Evolutionary conservation across 2,329 filamentous ascomycete species (phyloP).

Genomic region (Nemania sp.): DNA sequence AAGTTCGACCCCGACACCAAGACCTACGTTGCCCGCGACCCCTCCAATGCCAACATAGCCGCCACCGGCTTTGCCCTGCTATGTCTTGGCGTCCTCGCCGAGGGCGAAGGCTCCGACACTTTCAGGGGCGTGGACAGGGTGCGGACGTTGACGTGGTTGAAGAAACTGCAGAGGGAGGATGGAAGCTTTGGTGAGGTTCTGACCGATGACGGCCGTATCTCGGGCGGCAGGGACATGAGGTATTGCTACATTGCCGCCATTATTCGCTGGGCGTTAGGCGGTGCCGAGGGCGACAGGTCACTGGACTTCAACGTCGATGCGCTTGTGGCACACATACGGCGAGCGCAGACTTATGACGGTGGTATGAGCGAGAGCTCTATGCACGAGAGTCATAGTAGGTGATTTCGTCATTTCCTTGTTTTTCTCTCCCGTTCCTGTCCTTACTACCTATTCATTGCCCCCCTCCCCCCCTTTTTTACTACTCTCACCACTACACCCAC

Average conservation of each 20-base stretch:
- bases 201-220: constrained; percentile 67
- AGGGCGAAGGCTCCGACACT: constrained; percentile 56
- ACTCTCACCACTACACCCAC: neutral
- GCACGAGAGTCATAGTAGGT: constrained; percentile 84
- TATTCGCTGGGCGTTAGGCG: constrained; percentile 84
- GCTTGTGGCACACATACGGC: constrained; percentile 77
- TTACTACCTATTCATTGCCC: neutral
- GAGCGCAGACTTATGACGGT: constrained; percentile 83
- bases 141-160: constrained; percentile 80
- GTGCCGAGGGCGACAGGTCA: constrained; percentile 66
- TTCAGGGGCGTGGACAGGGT: constrained; percentile 74
- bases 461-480: neutral
- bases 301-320: constrained; percentile 80
- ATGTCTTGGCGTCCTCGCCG: constrained; percentile 68
- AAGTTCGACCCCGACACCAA: constrained; percentile 52
- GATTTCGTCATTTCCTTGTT: neutral
- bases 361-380: constrained; percentile 82
- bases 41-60: constrained; percentile 76
- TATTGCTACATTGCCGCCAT: constrained; percentile 88
- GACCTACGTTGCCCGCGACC: constrained; percentile 53
- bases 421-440: neutral
- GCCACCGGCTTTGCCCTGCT: constrained; percentile 91
- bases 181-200: constrained; percentile 93
- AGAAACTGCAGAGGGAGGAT: constrained; percentile 79
- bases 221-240: constrained; percentile 85